Conservation (phyloP, 495 filamentous ascomycete genomes). For the Aspergillus nanangensis region DNA sequence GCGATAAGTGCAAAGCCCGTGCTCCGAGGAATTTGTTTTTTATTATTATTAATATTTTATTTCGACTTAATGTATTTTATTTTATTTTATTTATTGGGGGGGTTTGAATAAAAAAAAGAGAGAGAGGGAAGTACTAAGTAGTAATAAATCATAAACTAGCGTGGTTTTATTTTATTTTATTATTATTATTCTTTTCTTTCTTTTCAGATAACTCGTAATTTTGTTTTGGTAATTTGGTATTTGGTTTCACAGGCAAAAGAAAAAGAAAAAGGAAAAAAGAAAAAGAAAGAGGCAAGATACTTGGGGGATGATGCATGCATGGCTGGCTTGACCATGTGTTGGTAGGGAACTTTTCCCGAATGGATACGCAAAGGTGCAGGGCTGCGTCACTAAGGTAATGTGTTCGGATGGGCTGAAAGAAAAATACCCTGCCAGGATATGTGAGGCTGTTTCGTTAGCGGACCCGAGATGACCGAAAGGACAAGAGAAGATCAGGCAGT, state of each 20-base stretch:
- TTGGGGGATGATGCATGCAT: conserved; percentile 4
- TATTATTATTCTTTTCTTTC: background rate
- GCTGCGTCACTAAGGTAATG: conserved; percentile 18
- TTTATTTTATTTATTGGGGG: conserved; percentile 5
- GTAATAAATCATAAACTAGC: too few relatives aligned
- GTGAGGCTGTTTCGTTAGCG: conserved; percentile 20
- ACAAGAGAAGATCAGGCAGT: conserved; percentile 10
- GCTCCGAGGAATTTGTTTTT: conserved; percentile 11
- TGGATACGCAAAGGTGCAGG: conserved; percentile 17
- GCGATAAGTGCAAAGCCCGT: conserved; percentile 30
- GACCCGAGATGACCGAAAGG: conserved; percentile 21
- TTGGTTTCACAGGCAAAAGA: background rate
- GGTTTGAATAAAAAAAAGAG: too few relatives aligned
- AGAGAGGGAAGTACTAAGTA: too few relatives aligned
- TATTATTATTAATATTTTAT: conserved; percentile 5
- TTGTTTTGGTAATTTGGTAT: background rate
- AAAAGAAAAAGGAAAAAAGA: background rate
- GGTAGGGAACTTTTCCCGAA: conserved; percentile 23
- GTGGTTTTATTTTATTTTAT: conserved; percentile 1
- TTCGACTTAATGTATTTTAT: conserved; percentile 10
- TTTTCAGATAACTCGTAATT: background rate
- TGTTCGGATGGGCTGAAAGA: conserved; percentile 7
- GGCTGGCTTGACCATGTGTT: conserved; percentile 22
- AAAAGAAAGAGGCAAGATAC: background rate
- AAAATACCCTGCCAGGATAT: conserved; percentile 6